phyloP scores from a whole-genome alignment of 2,329 filamentous ascomycete genomes.

The Didymella arachidicola region DNA sequence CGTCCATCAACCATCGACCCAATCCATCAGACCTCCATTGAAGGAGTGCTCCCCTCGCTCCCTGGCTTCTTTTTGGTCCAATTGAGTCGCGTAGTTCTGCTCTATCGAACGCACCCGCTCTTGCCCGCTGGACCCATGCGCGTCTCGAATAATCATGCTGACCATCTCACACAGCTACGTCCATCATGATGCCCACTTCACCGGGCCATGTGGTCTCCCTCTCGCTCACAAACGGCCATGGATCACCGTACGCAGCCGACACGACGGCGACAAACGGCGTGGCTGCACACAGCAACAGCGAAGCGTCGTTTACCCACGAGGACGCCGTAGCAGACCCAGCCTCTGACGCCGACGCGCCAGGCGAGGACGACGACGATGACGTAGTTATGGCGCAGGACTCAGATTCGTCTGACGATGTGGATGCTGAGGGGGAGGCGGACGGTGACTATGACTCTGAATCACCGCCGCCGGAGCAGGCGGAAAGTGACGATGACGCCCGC shows the following conservation, averaged over 20 bases:
- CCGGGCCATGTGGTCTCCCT: conserved; percentile 69
- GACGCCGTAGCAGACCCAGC: conserved; percentile 54
- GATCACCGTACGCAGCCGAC: conserved; percentile 63
- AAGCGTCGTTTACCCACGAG: conserved; percentile 75
- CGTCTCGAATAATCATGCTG: conserved; percentile 51
- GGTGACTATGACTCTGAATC: conserved; percentile 78
- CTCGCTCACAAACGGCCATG: conserved; percentile 72
- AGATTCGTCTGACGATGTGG: conserved; percentile 58
- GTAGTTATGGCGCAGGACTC: conserved; percentile 56
- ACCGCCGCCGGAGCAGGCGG: conserved; percentile 52
- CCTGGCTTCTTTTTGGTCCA: conserved; percentile 44
- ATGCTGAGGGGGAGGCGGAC: conserved; percentile 62
- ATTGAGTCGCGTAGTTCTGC: conserved; percentile 55
- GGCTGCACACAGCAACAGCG: conserved; percentile 72
- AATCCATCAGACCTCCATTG: conserved; percentile 53
- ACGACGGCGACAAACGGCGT: conserved; percentile 54
- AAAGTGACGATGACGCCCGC: conserved; percentile 65
- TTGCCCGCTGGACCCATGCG: conserved; percentile 42
- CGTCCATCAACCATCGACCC: conserved; percentile 45
- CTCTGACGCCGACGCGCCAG: conserved; percentile 51
- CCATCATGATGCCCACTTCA: conserved; percentile 68
- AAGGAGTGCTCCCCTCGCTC: conserved; percentile 34
- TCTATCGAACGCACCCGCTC: conserved; percentile 48
- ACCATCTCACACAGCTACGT: conserved; percentile 63
- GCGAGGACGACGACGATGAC: conserved; percentile 52